Conservation (phyloP, 2,329 filamentous ascomycete genomes). For the Coniella lustricola region DNA sequence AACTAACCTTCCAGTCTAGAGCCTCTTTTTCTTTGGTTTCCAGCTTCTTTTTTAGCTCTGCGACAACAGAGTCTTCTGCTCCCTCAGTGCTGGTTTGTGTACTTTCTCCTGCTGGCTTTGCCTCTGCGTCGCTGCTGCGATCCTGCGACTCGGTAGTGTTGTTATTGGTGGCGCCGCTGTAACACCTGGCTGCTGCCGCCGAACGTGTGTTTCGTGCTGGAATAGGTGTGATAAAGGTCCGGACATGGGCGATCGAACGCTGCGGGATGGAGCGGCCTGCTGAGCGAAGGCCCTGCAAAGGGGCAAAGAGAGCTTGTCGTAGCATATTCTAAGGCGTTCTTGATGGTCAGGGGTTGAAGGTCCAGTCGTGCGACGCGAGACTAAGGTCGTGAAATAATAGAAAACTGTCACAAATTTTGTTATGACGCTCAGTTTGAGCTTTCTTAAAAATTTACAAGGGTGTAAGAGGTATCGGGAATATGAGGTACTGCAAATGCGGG, state of each 20-base stretch:
- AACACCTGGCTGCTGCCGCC: constrained; percentile 36
- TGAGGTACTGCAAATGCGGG: too few relatives aligned
- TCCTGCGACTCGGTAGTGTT: constrained; percentile 21
- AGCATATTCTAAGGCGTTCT: constrained; percentile 30
- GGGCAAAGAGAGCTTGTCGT: constrained; percentile 36
- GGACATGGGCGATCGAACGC: constrained; percentile 30
- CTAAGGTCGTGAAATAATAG: too few relatives aligned
- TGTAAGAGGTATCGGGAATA: too few relatives aligned
- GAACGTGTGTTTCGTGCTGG: constrained; percentile 26
- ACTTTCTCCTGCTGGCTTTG: constrained; percentile 20
- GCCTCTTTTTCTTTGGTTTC: constrained; percentile 46
- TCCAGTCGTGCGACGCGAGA: constrained; percentile 6
- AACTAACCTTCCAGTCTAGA: constrained; percentile 74
- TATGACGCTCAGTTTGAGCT: constrained; percentile 10
- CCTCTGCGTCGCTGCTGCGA: constrained; percentile 23
- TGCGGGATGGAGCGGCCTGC: constrained; percentile 29
- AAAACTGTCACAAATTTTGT: constrained; percentile 15
- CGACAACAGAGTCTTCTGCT: constrained; percentile 24
- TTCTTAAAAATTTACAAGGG: too few relatives aligned
- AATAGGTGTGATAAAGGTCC: constrained; percentile 32
- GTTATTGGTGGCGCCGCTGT: constrained; percentile 32
- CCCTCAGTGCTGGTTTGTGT: constrained; percentile 19
- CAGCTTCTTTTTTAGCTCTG: constrained; percentile 43
- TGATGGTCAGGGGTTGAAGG: not conserved
- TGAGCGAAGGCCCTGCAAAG: constrained; percentile 38